Conservation (phyloP, 176 grass and related monocot species). For the Saccharum spontaneum region DNA sequence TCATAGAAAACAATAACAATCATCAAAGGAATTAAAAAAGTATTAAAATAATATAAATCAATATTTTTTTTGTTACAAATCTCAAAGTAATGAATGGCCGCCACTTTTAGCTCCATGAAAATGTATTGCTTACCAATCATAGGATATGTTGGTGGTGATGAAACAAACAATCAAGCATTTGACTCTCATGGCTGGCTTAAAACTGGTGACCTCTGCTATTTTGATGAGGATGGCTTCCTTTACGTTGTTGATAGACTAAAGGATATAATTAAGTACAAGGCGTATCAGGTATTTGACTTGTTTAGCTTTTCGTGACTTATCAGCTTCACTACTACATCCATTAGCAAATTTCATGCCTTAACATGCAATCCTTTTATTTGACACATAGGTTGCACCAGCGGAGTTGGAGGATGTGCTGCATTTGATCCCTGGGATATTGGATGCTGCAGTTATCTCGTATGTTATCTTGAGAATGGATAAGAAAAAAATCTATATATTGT, state of each 20-base stretch:
- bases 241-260: not conserved
- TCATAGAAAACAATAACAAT: not conserved
- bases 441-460: slow-evolving; percentile 4
- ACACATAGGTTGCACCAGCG: not conserved
- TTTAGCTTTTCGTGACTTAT: not conserved
- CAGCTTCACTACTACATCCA: not conserved
- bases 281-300: not conserved
- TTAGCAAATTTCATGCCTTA: not conserved
- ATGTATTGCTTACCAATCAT: not conserved
- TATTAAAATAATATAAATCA: not conserved
- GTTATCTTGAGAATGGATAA: not conserved
- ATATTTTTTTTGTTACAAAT: no score
- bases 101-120: not conserved
- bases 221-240: not conserved
- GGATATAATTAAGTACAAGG: slow-evolving; percentile 5
- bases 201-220: slow-evolving; percentile 1
- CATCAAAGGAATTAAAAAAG: not conserved
- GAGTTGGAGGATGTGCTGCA: slow-evolving; percentile 5
- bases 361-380: not conserved
- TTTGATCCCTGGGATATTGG: not conserved
- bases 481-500: not conserved
- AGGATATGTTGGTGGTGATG: not conserved
- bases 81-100: not conserved
- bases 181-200: not conserved
- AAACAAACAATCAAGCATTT: not conserved